Evolutionary conservation across 441 rosid genomes (phyloP).

Genomic region (Erysimum cheiri): DNA sequence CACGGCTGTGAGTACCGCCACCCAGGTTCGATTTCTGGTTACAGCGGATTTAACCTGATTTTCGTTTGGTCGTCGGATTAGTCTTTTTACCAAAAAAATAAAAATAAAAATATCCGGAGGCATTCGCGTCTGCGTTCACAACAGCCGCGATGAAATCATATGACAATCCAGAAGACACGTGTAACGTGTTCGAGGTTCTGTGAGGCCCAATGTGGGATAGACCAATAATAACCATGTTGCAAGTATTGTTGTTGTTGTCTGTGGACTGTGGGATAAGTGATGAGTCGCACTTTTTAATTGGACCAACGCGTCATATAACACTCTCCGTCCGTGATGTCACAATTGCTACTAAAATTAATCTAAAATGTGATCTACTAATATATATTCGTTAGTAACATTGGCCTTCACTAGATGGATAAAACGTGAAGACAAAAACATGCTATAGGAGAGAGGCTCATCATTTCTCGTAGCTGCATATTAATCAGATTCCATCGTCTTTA

Average conservation of each 20-base stretch:
- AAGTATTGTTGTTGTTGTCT: slow-evolving; percentile 8
- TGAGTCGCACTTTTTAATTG: slow-evolving; percentile 8
- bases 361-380: not conserved
- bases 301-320: not conserved
- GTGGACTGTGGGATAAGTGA: not conserved
- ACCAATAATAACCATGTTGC: not conserved
- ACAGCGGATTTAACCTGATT: no score
- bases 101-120: no score
- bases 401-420: not conserved
- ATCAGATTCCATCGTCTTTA: not conserved
- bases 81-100: no score
- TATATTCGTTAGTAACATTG: not conserved
- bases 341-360: not conserved
- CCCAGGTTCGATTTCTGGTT: no score
- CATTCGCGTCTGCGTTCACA: not conserved
- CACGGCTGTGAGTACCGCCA: no score
- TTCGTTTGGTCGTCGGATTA: no score
- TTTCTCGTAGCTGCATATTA: not conserved
- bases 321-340: not conserved
- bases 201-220: not conserved
- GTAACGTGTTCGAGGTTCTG: not conserved
- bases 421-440: not conserved
- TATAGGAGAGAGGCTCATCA: slow-evolving; percentile 4
- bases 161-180: slow-evolving; percentile 2
- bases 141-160: slow-evolving; percentile 1